Percentiles rank a stretch among this genome's conserved stretches.
Evolutionary conservation across 129 eudicot species (phyloP).

Genomic region (Calendula officinalis): DNA sequence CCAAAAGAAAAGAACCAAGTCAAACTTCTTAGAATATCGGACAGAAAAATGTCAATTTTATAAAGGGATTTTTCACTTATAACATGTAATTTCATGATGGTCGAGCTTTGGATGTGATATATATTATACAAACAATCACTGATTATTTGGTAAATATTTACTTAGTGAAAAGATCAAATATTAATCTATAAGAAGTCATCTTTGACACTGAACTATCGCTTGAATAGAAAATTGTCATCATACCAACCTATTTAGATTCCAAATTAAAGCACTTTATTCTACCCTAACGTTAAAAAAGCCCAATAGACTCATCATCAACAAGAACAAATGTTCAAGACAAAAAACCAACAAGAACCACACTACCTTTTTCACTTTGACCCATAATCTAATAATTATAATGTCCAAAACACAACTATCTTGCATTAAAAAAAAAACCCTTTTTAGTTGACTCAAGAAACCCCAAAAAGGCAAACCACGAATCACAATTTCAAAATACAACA

Average conservation of each 20-base stretch:
- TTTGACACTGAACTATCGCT: no score
- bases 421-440: slow-evolving; percentile 21
- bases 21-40: slow-evolving; percentile 27
- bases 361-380: slow-evolving; percentile 37
- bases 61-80: no score
- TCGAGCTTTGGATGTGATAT: no score
- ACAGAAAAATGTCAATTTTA: background rate
- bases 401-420: slow-evolving; percentile 29
- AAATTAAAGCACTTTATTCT: slow-evolving; percentile 25
- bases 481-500: slow-evolving; percentile 23
- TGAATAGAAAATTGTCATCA: slow-evolving; percentile 22
- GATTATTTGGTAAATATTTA: no score
- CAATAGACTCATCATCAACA: slow-evolving; percentile 33
- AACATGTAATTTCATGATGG: no score
- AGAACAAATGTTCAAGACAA: slow-evolving; percentile 37
- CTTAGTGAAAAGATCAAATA: no score
- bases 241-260: slow-evolving; percentile 24
- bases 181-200: no score
- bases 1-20: slow-evolving; percentile 38
- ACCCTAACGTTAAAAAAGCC: slow-evolving; percentile 22
- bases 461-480: slow-evolving; percentile 30
- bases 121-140: no score
- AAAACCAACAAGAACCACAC: slow-evolving; percentile 25
- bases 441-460: slow-evolving; percentile 32
- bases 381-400: slow-evolving; percentile 26